Conservation (phyloP, 2,329 filamentous ascomycete genomes). For the Alternaria sp. region DNA sequence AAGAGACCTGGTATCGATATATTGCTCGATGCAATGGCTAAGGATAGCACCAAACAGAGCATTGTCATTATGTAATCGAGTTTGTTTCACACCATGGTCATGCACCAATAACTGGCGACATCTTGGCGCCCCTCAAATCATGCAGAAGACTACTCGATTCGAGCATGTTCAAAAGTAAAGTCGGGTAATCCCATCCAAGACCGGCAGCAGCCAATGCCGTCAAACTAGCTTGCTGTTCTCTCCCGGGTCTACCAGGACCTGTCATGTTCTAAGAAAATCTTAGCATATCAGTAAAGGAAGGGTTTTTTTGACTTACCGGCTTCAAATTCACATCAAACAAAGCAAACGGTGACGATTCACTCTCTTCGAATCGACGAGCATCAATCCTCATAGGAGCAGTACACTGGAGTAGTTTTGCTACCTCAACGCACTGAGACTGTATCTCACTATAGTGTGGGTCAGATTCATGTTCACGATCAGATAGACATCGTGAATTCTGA, state of each 20-base stretch:
- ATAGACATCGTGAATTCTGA: background rate
- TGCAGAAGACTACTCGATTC: background rate
- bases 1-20: too few species aligned
- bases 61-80: too few species aligned
- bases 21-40: too few species aligned
- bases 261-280: too few species aligned
- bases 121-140: too few species aligned
- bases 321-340: background rate
- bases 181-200: background rate
- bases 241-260: background rate
- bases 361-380: background rate
- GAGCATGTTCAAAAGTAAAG: background rate
- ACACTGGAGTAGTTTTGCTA: background rate
- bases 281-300: too few species aligned
- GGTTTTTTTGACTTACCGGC: background rate
- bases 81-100: too few species aligned
- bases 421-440: background rate
- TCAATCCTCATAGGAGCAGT: background rate
- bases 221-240: background rate
- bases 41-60: too few species aligned
- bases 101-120: too few species aligned
- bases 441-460: background rate
- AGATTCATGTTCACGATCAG: fast-evolving
- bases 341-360: background rate
- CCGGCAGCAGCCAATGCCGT: background rate